Evolutionary conservation across 1,139 yeast species (phyloP), one percentile per base, ranked within the genome.

Genomic region (Hemisphaericaspora lyxosophila): DNA sequence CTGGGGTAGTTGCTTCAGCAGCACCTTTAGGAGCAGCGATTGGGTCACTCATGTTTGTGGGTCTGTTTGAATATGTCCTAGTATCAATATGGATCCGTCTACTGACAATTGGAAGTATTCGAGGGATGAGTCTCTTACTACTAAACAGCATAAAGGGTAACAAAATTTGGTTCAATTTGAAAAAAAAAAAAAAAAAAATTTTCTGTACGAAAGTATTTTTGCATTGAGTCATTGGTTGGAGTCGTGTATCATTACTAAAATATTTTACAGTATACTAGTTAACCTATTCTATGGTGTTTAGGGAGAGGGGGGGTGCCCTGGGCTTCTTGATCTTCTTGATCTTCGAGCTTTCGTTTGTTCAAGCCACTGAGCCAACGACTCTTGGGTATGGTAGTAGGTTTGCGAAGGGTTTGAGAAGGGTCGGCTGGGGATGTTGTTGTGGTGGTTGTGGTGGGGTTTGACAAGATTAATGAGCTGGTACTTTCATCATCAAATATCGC

Each of bases 311-410:
- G n/a, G n/a, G n/a, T n/a, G n/a, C n/a, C n/a, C n/a, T n/a, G n/a
- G n/a, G n/a, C n/a, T 4, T 12, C 5, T 7, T 28, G n/a, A 5
- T 14, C 31, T n/a, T 28, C 8, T 11, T 35, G 37, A 7, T 24
- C 27, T 12, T 27, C 15, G 3, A 18, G 11, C 25, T 34, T 46
- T 25, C 56, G 38, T 34, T 55, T 56, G 27, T 39, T 36, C 49
- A 55, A 44, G 4, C 62, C 62, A 8, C 45, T 43, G 31, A 59
- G 51, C 62, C 62, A 57, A 32, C 47, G 50, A 26, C 49, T 50
- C 14, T 34, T 41, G 9, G 19, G 25, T 28, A 19, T 16, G 12
- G 22, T 11, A 4, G 28, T 23, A 16, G 5, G 24, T n/a, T n/a
- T n/a, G n/a, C n/a, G n/a, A n/a, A n/a, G n/a, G 13, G 15, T 7